Evolutionary conservation across 2,329 filamentous ascomycete genomes (phyloP).

Genomic region (Pseudocercospora fijiensis): DNA sequence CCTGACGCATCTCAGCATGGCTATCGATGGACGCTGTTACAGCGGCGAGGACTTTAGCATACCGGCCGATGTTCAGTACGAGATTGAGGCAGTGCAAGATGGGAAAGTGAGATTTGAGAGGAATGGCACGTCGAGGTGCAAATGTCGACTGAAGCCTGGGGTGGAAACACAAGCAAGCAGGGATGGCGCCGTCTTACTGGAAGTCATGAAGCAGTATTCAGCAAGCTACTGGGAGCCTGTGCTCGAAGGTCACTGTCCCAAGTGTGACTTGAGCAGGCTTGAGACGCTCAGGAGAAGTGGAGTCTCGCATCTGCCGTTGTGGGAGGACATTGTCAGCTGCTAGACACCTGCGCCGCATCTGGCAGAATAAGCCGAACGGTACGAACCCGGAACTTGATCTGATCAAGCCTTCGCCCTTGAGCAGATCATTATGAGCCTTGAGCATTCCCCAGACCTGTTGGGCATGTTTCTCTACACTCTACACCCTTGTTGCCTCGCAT

Average conservation of each 20-base stretch:
- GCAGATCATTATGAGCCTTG: not conserved
- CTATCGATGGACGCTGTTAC: conserved; percentile 24
- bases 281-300: conserved; percentile 18
- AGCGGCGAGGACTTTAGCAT: conserved; percentile 21
- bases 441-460: not conserved
- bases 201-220: conserved; percentile 26
- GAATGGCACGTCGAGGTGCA: conserved; percentile 22
- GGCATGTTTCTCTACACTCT: not conserved
- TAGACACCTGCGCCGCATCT: not conserved
- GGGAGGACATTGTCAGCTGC: conserved; percentile 21
- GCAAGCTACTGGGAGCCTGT: conserved; percentile 22
- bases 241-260: conserved; percentile 19
- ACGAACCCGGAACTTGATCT: not conserved
- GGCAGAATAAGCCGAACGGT: not conserved
- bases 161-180: conserved; percentile 19
- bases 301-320: conserved; percentile 19
- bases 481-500: not conserved
- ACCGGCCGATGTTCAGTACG: conserved; percentile 19
- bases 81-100: conserved; percentile 17
- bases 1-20: conserved; percentile 20
- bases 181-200: conserved; percentile 24
- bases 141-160: conserved; percentile 21
- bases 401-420: not conserved
- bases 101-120: conserved; percentile 21
- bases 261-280: conserved; percentile 20